Percentiles rank a stretch among this genome's conserved stretches.
Conservation (phyloP, 2,329 filamentous ascomycete species). For the Neonectria punicea region DNA sequence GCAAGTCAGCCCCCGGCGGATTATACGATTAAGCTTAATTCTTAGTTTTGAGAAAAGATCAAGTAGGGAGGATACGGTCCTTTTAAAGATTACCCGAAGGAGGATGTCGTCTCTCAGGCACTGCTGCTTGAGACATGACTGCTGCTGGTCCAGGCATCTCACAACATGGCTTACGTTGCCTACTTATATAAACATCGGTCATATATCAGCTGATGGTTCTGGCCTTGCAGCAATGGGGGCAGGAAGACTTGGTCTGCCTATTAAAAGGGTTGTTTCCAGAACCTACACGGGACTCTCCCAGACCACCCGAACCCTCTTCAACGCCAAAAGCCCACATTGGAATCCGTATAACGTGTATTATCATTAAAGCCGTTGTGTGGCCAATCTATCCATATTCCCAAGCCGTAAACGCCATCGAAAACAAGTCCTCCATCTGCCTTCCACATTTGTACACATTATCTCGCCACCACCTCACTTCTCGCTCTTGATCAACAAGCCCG, state of each 20-base stretch:
- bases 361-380: slow-evolving; percentile 32
- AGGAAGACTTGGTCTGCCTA: neutral
- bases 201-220: neutral
- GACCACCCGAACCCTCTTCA: neutral
- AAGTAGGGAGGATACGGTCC: no score
- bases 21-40: neutral
- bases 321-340: neutral
- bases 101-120: neutral
- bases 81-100: no score
- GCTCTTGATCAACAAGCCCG: neutral
- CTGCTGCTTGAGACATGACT: neutral
- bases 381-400: slow-evolving; percentile 17
- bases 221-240: neutral
- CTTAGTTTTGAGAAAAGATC: neutral
- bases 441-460: neutral
- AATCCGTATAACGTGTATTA: slow-evolving; percentile 21
- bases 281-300: no score
- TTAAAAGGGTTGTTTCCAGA: neutral
- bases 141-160: neutral
- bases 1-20: neutral
- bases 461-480: neutral
- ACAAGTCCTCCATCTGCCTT: neutral
- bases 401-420: slow-evolving; percentile 17
- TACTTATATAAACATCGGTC: neutral
- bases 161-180: no score